Evolutionary conservation across 2,329 filamentous ascomycete genomes (phyloP).

Genomic region (Alternaria hordeiaustralica): DNA sequence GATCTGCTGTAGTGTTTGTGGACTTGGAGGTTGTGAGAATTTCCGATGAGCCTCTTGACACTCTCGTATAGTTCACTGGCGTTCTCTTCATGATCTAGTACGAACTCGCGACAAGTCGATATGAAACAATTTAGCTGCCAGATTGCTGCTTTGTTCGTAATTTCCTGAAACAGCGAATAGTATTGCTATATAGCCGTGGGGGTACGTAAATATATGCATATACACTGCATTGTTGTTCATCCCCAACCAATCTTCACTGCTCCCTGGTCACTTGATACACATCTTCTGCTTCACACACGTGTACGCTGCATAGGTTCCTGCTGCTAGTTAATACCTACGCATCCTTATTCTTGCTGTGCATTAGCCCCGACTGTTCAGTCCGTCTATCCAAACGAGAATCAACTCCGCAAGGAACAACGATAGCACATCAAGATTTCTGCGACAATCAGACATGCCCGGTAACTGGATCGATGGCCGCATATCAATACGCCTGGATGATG

Average conservation of each 20-base stretch:
- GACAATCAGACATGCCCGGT: neutral
- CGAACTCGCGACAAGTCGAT: neutral
- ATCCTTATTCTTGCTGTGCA: neutral
- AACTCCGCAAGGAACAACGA: neutral
- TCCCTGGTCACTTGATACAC: neutral
- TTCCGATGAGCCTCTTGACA: neutral
- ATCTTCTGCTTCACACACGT: neutral
- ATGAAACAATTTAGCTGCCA: neutral
- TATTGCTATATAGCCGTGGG: neutral
- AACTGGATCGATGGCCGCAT: neutral
- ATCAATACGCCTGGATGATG: neutral
- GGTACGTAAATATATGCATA: neutral
- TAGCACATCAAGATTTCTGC: neutral
- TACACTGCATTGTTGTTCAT: neutral
- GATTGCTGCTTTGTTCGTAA: neutral
- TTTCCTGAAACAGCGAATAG: neutral
- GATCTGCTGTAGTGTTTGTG: neutral
- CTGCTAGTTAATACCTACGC: neutral
- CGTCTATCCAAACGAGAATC: neutral
- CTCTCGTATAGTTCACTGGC: neutral
- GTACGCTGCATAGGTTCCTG: neutral
- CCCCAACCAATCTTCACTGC: neutral
- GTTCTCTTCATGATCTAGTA: neutral
- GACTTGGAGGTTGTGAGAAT: neutral
- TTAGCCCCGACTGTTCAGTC: neutral